Evolutionary conservation across 148 eudicot genomes (phyloP).

Genomic region (Silene latifolia): DNA sequence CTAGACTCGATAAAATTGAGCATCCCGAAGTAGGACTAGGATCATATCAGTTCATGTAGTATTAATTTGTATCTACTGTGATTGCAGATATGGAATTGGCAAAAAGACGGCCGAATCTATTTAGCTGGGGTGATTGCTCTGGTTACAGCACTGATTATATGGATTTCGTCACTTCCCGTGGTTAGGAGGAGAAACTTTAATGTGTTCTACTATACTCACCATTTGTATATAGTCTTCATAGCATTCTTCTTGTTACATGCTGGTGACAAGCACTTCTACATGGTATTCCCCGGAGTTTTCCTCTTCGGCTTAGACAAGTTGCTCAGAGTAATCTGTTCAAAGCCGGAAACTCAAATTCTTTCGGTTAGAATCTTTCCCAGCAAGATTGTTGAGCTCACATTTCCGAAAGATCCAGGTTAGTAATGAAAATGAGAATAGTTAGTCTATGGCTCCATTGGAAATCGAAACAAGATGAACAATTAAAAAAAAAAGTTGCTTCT

Average conservation of each 20-base stretch:
- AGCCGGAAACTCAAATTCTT: constrained; percentile 52
- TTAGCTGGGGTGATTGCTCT: constrained; percentile 80
- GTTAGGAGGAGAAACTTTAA: constrained; percentile 67
- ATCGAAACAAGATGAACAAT: too few species aligned
- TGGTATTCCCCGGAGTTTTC: constrained; percentile 68
- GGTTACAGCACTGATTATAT: constrained; percentile 53
- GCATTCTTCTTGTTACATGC: constrained; percentile 76
- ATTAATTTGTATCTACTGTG: background rate
- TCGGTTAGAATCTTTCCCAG: constrained; percentile 70
- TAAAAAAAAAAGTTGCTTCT: too few species aligned
- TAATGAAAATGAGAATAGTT: background rate
- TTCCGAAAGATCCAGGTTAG: constrained; percentile 78
- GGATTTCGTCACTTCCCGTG: constrained; percentile 77
- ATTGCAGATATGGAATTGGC: constrained; percentile 85
- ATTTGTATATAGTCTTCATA: constrained; percentile 60
- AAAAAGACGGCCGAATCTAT: constrained; percentile 66
- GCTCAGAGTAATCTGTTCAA: constrained; percentile 57
- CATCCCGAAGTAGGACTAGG: too few species aligned
- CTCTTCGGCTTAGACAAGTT: constrained; percentile 70
- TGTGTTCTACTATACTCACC: constrained; percentile 76
- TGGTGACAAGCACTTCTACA: constrained; percentile 77
- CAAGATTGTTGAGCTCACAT: constrained; percentile 56
- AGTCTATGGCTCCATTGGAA: too few species aligned
- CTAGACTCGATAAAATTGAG: too few species aligned
- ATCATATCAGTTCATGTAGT: background rate